These are phyloP conservation scores for Sporothrix dimorphospora DNA, from an alignment of 2,329 filamentous ascomycete genomes.

Conservation along the genomic window DNA sequence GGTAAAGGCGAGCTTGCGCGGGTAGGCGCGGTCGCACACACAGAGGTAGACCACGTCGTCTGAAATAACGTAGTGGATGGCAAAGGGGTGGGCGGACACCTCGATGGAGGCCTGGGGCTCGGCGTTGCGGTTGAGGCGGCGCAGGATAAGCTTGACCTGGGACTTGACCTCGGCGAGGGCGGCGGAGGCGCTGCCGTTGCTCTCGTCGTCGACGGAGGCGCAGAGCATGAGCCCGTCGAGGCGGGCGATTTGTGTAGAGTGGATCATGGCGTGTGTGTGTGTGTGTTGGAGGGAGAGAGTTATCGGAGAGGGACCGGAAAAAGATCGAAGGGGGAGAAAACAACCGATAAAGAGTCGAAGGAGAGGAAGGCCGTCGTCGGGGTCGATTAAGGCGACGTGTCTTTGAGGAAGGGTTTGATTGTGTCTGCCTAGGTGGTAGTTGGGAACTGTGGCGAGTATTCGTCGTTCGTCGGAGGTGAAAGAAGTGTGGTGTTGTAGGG, in stretches of 20 bases:
- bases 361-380: neutral
- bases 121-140: constrained; percentile 83
- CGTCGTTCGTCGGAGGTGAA: neutral
- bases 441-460: neutral
- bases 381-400: constrained; percentile 25
- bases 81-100: constrained; percentile 66
- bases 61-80: constrained; percentile 84
- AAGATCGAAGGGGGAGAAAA: neutral
- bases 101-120: constrained; percentile 93
- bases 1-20: constrained; percentile 96
- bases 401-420: neutral
- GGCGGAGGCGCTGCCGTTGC: constrained; percentile 73
- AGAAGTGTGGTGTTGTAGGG: neutral
- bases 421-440: constrained; percentile 16
- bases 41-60: constrained; percentile 88
- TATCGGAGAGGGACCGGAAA: neutral
- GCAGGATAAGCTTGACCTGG: constrained; percentile 88
- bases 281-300: neutral
- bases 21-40: constrained; percentile 92
- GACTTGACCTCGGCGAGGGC: constrained; percentile 85
- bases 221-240: constrained; percentile 95
- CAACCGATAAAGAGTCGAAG: neutral
- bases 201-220: constrained; percentile 88
- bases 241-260: constrained; percentile 90
- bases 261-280: constrained; percentile 65